Base-by-base conservation (phyloP, 108 stramenopile species). In the Cyclotella cryptica region DNA sequence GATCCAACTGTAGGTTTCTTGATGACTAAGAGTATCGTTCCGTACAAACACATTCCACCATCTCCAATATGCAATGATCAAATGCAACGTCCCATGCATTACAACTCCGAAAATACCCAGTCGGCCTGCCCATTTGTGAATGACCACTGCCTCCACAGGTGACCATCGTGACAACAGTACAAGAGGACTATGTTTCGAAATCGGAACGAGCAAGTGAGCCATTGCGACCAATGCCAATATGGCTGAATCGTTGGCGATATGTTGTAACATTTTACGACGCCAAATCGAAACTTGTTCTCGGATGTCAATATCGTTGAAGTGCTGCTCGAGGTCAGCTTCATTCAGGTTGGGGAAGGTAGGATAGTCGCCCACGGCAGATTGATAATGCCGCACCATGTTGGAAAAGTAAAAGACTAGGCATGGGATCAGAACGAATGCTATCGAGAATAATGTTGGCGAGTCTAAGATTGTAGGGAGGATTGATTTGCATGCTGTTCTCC, bases 111-210 rank as follows among this genome's bases (percentile, higher is more conserved):
- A 13, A 13, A 91, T 64, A 14, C 79, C 54, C 10, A 87, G 58
- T 27, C 85, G 61, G 13, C 90, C 90, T 2, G 77, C 29, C 86
- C 86, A 88, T 45, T 80, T 80, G 61, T 91, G 90, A 26, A 87
- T 35, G n/a, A 41, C 46, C 30, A 79, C 39, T 55, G 84, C 83
- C 13, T 59, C 51, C 22, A 35, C 54, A 61, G 84, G 86, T 47
- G 69, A 68, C 88, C 86, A 87, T 42, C 61, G 59, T 42, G 84
- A 46, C 14, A 91, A 26, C 28, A 46, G 59, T n/a, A 84, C 35
- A 10, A 91, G 49, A 15, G 88, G 73, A 51, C 71, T 79, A 47
- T 84, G 77, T 28, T 70, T 71, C 22, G 88, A 70, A 12, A 87
- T 85, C 1, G 88, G 90, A 21, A 91, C 59, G 27, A 87, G 54